Base-by-base conservation (phyloP, 1,139 yeast genomes). In the Groenewaldozyma sp. region DNA sequence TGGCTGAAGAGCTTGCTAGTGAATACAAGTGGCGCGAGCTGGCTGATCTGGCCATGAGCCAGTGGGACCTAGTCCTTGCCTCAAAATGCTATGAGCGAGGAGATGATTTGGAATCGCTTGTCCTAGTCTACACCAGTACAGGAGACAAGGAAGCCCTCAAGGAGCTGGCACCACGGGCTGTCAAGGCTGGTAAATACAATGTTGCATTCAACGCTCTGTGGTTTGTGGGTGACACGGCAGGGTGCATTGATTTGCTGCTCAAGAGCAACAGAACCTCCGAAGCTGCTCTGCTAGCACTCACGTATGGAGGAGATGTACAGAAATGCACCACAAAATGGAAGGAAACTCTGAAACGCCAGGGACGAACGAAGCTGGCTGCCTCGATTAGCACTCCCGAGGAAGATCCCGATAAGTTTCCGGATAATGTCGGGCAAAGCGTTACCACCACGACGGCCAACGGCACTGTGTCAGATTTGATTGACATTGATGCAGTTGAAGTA, bases 121-220 rank as follows among this genome's bases (percentile, higher is more conserved):
- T 91, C 50, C 73, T 91, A 49, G 64, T 93, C 51, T 79, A 87
- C 60, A 80, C 95, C 4, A 82, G 95, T 9, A 73, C 91, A 38
- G 88, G 86, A 55, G 71, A 84, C 58, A 68, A 67, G 52, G 62
- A 64, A 10, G 80, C 77, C 37, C 72, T 91, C 49, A 60, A 65
- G 24, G 65, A 69, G 44, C 51, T 62, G 11, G 94, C 93, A 4
- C 66, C 68, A 40, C 64, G 65, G 39, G 88, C 95, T 39, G 77
- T 73, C 52, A 64, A 63, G 17, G 70, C 68, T 35, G 96, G 96
- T 37, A 81, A 81, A 59, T 84, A 78, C 62, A 91, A 91, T 59
- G 70, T 91, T 47, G 95, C 98, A 31, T 91, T 88, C 70, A 87
- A 83, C 60, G 82, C 95, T 18, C 77, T 79, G 62, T 91, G 97